phyloP scores from a whole-genome alignment of 345 rosid species.

The Salix viminalis region DNA sequence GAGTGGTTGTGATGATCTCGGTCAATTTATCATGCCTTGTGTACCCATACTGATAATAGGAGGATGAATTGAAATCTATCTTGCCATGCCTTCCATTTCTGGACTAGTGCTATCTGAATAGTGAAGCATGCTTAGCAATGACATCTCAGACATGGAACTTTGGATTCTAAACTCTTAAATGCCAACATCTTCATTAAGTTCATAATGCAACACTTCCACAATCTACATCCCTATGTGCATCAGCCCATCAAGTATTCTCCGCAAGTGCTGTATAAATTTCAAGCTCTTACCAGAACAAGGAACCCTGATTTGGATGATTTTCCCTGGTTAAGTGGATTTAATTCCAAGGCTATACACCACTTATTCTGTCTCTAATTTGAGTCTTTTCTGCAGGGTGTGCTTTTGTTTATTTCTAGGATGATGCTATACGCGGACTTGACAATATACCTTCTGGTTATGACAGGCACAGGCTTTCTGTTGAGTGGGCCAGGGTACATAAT shows the following conservation, averaged over 20 bases:
- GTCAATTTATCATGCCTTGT: conserved; percentile 48
- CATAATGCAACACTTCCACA: conserved; percentile 73
- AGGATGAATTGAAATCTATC: conserved; percentile 58
- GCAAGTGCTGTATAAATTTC: conserved; percentile 71
- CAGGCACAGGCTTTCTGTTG: conserved; percentile 62
- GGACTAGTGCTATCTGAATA: conserved; percentile 63
- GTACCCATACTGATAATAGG: conserved; percentile 48
- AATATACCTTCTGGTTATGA: conserved; percentile 69
- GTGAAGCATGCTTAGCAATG: conserved; percentile 64
- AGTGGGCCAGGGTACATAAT: conserved; percentile 74
- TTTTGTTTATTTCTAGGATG: conserved; percentile 84
- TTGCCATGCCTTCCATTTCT: conserved; percentile 59
- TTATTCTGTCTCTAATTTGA: conserved; percentile 15
- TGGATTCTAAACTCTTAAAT: conserved; percentile 49
- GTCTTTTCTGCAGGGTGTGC: conserved; percentile 62
- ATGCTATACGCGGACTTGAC: conserved; percentile 71
- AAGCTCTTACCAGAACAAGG: conserved; percentile 31
- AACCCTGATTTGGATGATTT: conserved; percentile 39
- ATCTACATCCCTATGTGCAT: conserved; percentile 67
- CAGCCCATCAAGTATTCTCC: conserved; percentile 59
- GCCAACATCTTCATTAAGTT: conserved; percentile 62
- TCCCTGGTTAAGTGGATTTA: conserved; percentile 22
- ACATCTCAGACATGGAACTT: conserved; percentile 59
- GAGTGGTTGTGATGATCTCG: conserved; percentile 45
- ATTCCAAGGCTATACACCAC: neutral